Evolutionary conservation across 164 flowering plant genomes (phyloP).

Genomic region (Vitis vinifera): DNA sequence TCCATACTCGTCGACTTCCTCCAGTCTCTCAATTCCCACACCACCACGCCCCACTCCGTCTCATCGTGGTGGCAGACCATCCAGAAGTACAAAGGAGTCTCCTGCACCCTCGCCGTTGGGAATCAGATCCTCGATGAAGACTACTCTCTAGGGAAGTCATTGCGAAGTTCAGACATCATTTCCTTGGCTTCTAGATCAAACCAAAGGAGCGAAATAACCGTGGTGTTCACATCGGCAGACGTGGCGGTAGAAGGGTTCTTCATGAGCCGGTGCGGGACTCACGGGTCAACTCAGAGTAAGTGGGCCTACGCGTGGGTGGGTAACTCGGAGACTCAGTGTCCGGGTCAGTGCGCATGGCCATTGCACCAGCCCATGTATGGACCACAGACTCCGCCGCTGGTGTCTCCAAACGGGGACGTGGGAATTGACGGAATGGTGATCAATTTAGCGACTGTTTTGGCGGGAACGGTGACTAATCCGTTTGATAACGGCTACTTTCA

Average conservation of each 20-base stretch:
- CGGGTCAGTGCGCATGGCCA: slow-evolving; percentile 64
- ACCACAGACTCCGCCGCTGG: slow-evolving; percentile 48
- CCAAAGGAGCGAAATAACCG: slow-evolving; percentile 36
- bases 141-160: slow-evolving; percentile 38
- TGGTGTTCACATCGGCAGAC: slow-evolving; percentile 63
- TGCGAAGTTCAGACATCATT: slow-evolving; percentile 31
- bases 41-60: slow-evolving; percentile 28
- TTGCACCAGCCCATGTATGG: slow-evolving; percentile 67
- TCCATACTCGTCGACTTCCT: slow-evolving; percentile 27
- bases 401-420: slow-evolving; percentile 55
- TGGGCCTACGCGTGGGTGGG: slow-evolving; percentile 72
- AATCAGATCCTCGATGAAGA: background rate
- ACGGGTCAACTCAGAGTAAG: slow-evolving; percentile 34
- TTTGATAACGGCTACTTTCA: slow-evolving; percentile 58
- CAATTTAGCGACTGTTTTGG: slow-evolving; percentile 46
- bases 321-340: slow-evolving; percentile 54
- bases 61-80: slow-evolving; percentile 13
- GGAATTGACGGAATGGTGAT: slow-evolving; percentile 57
- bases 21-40: slow-evolving; percentile 14
- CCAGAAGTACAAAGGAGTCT: too few species aligned
- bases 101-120: slow-evolving; percentile 21
- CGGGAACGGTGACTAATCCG: slow-evolving; percentile 57
- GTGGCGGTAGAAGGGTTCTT: slow-evolving; percentile 63
- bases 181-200: slow-evolving; percentile 41
- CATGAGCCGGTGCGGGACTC: slow-evolving; percentile 54